Evolutionary conservation across 345 rosid genomes (phyloP), one percentile per base, ranked within the genome.

Genomic region (Aegle marmelos): DNA sequence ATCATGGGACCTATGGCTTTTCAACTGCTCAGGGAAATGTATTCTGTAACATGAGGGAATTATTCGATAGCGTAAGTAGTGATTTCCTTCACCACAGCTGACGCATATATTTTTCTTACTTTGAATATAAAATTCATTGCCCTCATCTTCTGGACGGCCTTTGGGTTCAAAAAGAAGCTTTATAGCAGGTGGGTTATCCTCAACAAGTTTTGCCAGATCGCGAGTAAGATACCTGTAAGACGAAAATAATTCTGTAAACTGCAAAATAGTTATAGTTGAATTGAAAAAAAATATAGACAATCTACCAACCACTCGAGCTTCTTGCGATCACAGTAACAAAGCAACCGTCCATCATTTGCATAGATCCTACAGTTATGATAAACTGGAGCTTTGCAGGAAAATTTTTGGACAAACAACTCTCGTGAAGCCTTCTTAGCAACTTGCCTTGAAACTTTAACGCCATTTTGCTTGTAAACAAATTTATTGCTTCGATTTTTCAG

Each of bases 1-100:
- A 83, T 96, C 99, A 85, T 94, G 98, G 80, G 99, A 96, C n/a
- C 98, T 89, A 60, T 96, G 99, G 79, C 98, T 96, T 86, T 96
- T 96, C 80, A 96, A 75, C 82, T 96, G 99, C 91, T 94, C 98
- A 17, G 98, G 98, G 78, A 96, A 96, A 87, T 94, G 97, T 87
- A 94, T 79, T 86, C 99, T 89, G 85, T 96, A 96, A 86, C 98
- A 94, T 4, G 98, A 92, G 79, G 99, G 99, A 78, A 96, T 94
- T 77, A 94, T 87, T 68, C 98, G 86, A 84, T 96, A 96, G 9
- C 97, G 98, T 17, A 96, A 83, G 85, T 96, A 96, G 74, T 96
- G 99, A 79, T 88, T 88, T 75, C 97, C 97, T 87, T 92, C 95
- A 48, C 98, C 99, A 87, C 99, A 96, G 59, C 99, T 86, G 34